These are phyloP conservation scores for Buddleja alternifolia DNA, from an alignment of 257 asterid species.

Conservation along the genomic window DNA sequence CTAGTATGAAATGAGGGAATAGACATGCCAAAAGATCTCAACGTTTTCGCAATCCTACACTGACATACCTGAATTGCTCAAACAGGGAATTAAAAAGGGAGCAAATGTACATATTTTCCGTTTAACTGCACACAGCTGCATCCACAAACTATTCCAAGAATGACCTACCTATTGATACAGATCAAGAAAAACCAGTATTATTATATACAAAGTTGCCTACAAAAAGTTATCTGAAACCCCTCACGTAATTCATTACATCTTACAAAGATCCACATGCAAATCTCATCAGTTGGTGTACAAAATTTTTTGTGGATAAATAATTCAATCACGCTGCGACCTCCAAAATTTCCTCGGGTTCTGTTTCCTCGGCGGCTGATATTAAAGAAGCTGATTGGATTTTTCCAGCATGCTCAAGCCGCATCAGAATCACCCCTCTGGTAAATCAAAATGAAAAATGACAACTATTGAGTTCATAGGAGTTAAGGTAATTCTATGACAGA, in stretches of 20 bases:
- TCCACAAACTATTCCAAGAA: neutral
- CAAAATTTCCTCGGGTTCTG: constrained; percentile 55
- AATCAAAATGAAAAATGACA: neutral
- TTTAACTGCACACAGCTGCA: too few relatives aligned
- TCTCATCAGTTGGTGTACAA: neutral
- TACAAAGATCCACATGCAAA: constrained; percentile 13
- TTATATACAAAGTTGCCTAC: neutral
- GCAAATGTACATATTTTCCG: too few relatives aligned
- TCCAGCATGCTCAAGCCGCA: constrained; percentile 96
- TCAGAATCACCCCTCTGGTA: constrained; percentile 86
- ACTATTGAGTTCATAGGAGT: too few relatives aligned
- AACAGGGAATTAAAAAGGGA: too few relatives aligned
- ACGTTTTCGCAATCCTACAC: too few relatives aligned
- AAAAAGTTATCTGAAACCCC: neutral
- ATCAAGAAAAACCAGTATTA: too few relatives aligned
- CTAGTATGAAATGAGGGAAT: too few relatives aligned
- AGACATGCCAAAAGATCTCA: too few relatives aligned
- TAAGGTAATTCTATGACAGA: too few relatives aligned
- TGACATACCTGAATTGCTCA: too few relatives aligned
- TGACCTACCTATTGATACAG: neutral
- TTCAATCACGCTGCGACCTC: constrained; percentile 44
- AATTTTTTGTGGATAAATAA: neutral
- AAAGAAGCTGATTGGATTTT: constrained; percentile 90
- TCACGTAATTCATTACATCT: neutral
- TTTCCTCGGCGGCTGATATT: constrained; percentile 76